These are phyloP conservation scores for Dryas drummondii DNA, from an alignment of 306 rosid genomes.

Conservation along the genomic window DNA sequence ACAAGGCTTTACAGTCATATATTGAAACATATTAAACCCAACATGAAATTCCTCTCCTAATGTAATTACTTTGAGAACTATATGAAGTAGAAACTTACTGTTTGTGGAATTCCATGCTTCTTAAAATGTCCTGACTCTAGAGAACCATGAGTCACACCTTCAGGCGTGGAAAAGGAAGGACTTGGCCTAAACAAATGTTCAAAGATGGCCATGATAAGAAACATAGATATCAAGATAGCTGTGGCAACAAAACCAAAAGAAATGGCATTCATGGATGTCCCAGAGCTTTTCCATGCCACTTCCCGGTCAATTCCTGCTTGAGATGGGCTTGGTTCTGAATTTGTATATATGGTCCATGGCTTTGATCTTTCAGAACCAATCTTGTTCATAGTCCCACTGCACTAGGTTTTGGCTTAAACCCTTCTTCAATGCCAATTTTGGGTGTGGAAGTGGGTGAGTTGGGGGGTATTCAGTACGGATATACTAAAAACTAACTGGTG, in stretches of 20 bases:
- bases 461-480: background rate
- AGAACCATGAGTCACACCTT: constrained; percentile 38
- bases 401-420: background rate
- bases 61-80: background rate
- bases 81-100: constrained; percentile 45
- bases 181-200: constrained; percentile 82
- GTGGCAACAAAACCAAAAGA: constrained; percentile 95
- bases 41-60: background rate
- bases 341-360: constrained; percentile 63
- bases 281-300: constrained; percentile 72
- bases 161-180: constrained; percentile 56
- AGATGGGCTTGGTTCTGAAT: constrained; percentile 55
- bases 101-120: constrained; percentile 50
- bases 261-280: constrained; percentile 87
- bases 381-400: constrained; percentile 45
- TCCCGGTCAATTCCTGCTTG: constrained; percentile 53
- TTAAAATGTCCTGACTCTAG: constrained; percentile 37
- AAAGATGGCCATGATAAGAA: constrained; percentile 90
- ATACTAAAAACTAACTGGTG: constrained; percentile 6
- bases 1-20: too few relatives aligned
- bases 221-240: constrained; percentile 88
- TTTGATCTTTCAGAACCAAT: constrained; percentile 53
- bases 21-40: background rate
- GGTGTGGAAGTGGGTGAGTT: background rate
- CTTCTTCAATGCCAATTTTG: constrained; percentile 11